These are phyloP conservation scores for Neurospora sp. DNA, from an alignment of 2,329 filamentous ascomycete species.

Conservation along the genomic window DNA sequence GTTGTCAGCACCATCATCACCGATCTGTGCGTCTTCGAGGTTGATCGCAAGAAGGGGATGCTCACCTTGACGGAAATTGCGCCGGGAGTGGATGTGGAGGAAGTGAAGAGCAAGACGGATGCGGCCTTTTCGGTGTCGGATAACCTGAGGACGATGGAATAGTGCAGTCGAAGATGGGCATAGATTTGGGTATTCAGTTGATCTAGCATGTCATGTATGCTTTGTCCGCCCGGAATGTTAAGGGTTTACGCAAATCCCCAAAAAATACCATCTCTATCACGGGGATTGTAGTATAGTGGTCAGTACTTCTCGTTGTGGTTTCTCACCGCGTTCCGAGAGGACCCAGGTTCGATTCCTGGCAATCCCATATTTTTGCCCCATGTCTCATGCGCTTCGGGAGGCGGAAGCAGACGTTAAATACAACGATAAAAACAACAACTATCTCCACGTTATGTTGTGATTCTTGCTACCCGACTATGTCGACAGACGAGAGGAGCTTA, in stretches of 20 bases:
- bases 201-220: background rate
- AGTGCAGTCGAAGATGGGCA: background rate
- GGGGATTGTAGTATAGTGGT: background rate
- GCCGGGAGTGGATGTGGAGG: slow-evolving; percentile 57
- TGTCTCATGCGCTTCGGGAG: background rate
- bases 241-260: background rate
- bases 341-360: slow-evolving; percentile 17
- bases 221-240: background rate
- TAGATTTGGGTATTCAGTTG: background rate
- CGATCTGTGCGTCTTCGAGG: slow-evolving; percentile 64
- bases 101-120: slow-evolving; percentile 60
- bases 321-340: slow-evolving; percentile 7
- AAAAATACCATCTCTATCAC: background rate
- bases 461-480: background rate
- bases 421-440: background rate
- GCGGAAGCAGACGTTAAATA: background rate
- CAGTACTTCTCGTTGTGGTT: background rate
- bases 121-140: slow-evolving; percentile 56
- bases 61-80: slow-evolving; percentile 63
- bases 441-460: background rate
- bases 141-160: slow-evolving; percentile 40
- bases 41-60: slow-evolving; percentile 50
- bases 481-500: background rate
- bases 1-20: slow-evolving; percentile 67
- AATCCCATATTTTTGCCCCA: slow-evolving; percentile 5